Evolutionary conservation across 352 stramenopile genomes (phyloP), one percentile per base, ranked within the genome.

Genomic region (Phytophthora uliginosa): DNA sequence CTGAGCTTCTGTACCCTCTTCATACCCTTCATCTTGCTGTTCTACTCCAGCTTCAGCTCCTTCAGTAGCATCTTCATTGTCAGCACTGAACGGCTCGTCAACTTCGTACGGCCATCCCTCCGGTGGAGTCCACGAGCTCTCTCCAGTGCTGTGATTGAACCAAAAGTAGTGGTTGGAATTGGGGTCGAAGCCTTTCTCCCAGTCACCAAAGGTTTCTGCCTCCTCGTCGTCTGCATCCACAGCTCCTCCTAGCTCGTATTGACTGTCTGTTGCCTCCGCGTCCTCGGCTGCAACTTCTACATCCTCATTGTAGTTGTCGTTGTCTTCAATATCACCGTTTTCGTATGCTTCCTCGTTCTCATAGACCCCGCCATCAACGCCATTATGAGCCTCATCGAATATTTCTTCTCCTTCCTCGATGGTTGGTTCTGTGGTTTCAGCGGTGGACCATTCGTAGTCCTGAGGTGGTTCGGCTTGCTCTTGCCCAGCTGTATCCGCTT

Each of bases 141-240:
- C 89, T 15, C 83, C 87, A 3, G 85, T 93, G 5, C 57, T 79
- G 63, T 96, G 85, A 71, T 97, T 96, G 77, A 96, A 97, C 90
- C 90, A 97, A 57, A 95, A 97, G 69, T 95, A 93, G 68, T 96
- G 89, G 26, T 95, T 94, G 4, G 86, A 87, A 57, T 70, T 89
- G 10, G 86, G 81, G 42, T 96, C 89, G 36, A 95, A 95, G 13
- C 89, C 88, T 77, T 95, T 94, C 60, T 96, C 89, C 88, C 89
- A 96, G 64, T 95, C 88, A 2, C 85, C 89, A 66, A 93, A 95
- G 40, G 63, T 86, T 71, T 95, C 83, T 18, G 82, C 84, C 66
- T 91, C 84, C 72, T 95, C 89, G 26, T 96, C 88, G 28, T 94
- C 88, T 3, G 84, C 82, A 42, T 92, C 87, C 40, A 84, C 81